Percentiles rank a stretch among this genome's conserved stretches.
phyloP scores from a whole-genome alignment of 345 rosid genomes.

The Citrus inodora region DNA sequence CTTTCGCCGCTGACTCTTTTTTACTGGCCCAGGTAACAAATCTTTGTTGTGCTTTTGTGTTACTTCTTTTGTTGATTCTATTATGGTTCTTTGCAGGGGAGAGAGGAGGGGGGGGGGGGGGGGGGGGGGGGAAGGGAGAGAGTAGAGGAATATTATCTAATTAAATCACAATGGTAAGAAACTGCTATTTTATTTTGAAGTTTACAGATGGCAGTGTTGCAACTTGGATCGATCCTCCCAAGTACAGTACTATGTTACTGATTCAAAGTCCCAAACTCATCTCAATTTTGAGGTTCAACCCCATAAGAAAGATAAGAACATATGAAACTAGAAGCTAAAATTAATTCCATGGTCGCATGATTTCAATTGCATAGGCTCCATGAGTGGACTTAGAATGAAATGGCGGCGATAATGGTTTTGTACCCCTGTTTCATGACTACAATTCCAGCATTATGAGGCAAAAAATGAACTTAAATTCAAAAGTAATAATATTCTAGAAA shows the following conservation, averaged over 20 bases:
- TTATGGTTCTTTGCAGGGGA: not conserved
- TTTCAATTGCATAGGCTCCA: not conserved
- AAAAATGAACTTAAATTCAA: too few relatives aligned
- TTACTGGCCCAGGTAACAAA: slow-evolving; percentile 51
- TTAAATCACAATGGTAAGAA: not conserved
- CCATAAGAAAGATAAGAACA: not conserved
- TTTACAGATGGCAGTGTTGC: not conserved
- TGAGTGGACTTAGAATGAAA: too few relatives aligned
- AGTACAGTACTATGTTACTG: too few relatives aligned
- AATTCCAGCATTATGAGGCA: too few relatives aligned
- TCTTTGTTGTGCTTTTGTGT: slow-evolving; percentile 1
- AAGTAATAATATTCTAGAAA: too few relatives aligned
- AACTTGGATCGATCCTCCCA: not conserved
- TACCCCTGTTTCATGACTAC: too few relatives aligned
- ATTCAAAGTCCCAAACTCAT: not conserved
- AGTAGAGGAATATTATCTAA: not conserved
- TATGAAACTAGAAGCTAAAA: too few relatives aligned
- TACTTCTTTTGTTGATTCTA: not conserved
- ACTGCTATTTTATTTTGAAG: not conserved
- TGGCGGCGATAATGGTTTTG: too few relatives aligned
- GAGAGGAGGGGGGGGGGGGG: too few relatives aligned
- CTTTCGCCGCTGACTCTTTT: slow-evolving; percentile 77
- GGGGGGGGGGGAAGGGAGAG: fast-evolving
- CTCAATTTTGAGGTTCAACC: not conserved
- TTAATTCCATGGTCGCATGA: not conserved